phyloP scores from a whole-genome alignment of 108 stramenopile species.

The Aurantiochytrium sp. region DNA sequence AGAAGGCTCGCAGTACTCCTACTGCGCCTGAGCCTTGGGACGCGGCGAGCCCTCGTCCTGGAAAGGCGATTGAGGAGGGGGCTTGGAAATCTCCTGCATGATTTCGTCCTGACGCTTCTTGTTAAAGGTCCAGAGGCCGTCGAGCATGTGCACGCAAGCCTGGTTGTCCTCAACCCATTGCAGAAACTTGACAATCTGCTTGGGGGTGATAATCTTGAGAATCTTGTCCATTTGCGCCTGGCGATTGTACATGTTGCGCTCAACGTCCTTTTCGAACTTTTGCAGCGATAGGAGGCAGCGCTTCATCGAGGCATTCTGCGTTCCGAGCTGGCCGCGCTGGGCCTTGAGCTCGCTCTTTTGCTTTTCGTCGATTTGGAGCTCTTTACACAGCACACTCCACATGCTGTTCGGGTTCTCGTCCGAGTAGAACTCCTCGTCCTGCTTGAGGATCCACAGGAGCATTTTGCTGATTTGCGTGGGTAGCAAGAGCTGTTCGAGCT shows the following conservation, averaged over 20 bases:
- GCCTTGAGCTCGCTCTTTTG: not conserved
- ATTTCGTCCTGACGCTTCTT: not conserved
- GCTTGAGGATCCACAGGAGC: constrained; percentile 9
- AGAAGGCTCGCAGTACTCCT: too few species aligned
- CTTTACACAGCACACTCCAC: not conserved
- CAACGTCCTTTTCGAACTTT: not conserved
- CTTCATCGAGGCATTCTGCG: not conserved
- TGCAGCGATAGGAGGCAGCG: not conserved
- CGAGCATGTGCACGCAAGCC: constrained; percentile 8
- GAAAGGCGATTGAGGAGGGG: not conserved
- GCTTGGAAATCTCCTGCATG: not conserved
- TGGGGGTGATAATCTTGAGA: not conserved
- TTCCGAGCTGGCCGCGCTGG: not conserved
- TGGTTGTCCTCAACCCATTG: constrained; percentile 2
- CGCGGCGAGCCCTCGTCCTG: too few species aligned
- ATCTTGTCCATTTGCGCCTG: not conserved
- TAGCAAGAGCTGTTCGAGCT: constrained; percentile 5
- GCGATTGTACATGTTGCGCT: not conserved
- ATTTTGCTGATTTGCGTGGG: constrained; percentile 11
- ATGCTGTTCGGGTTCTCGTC: constrained; percentile 4
- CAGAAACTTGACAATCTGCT: constrained; percentile 1
- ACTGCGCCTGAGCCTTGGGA: too few species aligned
- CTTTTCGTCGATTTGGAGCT: not conserved
- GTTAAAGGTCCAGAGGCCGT: constrained; percentile 11
- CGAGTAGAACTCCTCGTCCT: not conserved